A percentile compares a stretch with the other conserved stretches of the same genome.
Conservation (phyloP, 2,329 filamentous ascomycete species). For the Fusarium irregulare region DNA sequence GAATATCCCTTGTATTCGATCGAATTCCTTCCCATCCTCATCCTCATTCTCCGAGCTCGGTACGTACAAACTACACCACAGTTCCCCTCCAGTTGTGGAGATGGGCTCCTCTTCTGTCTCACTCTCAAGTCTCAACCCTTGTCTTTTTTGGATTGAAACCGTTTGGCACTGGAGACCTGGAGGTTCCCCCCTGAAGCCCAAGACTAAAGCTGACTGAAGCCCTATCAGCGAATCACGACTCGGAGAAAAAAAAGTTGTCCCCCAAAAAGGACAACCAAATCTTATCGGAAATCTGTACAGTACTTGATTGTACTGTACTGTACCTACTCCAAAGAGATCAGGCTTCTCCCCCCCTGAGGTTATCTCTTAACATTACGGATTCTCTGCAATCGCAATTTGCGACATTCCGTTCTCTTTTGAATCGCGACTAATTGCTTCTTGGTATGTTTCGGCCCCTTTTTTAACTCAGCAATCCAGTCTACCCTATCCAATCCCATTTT, state of each 20-base stretch:
- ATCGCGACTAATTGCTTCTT: conserved; percentile 10
- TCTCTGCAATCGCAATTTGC: conserved; percentile 19
- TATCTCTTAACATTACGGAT: conserved; percentile 5
- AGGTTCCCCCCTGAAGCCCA: conserved; percentile 2
- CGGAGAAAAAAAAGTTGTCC: conserved; percentile 20
- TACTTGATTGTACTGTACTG: conserved; percentile 8
- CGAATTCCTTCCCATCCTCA: conserved; percentile 12
- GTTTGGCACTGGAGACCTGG: conserved; percentile 5
- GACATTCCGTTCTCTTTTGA: conserved; percentile 35
- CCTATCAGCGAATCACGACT: conserved; percentile 35
- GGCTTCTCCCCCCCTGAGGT: background rate
- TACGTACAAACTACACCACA: conserved; percentile 20
- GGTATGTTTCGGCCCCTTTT: conserved; percentile 26
- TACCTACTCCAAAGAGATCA: conserved; percentile 3
- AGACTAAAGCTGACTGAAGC: conserved; percentile 27
- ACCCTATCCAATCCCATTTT: background rate
- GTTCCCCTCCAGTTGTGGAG: conserved; percentile 25
- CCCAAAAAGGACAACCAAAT: conserved; percentile 21
- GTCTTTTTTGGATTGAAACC: conserved; percentile 16
- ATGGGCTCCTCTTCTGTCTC: conserved; percentile 13
- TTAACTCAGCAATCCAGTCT: background rate
- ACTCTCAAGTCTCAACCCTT: conserved; percentile 7
- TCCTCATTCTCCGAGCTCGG: conserved; percentile 4
- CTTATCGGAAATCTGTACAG: conserved; percentile 29
- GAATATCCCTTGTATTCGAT: background rate